Percentiles rank a stretch among this genome's conserved stretches.
Conservation (phyloP, 495 filamentous ascomycete species). For the Lepraria neglecta region DNA sequence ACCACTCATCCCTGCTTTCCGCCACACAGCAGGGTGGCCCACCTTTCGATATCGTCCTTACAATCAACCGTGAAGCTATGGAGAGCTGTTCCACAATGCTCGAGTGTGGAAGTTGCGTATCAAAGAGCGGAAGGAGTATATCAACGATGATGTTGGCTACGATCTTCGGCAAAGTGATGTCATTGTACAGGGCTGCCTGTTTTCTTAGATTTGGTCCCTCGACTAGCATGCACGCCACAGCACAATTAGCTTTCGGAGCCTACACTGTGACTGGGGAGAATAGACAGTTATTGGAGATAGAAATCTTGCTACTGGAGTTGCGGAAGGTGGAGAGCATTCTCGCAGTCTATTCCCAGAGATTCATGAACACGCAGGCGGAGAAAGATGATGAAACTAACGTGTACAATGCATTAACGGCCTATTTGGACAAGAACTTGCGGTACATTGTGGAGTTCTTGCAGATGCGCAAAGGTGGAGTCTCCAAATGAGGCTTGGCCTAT, state of each 20-base stretch:
- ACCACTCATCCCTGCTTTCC: constrained; percentile 36
- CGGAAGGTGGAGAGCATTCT: constrained; percentile 42
- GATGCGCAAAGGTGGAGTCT: constrained; percentile 12
- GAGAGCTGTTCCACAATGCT: constrained; percentile 44
- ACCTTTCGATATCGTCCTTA: constrained; percentile 41
- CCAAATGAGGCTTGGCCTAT: not conserved
- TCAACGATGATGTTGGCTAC: constrained; percentile 44
- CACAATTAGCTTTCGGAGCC: constrained; percentile 37
- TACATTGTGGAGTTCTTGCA: constrained; percentile 25
- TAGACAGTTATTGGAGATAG: constrained; percentile 39
- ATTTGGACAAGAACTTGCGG: constrained; percentile 38
- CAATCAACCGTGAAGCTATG: constrained; percentile 43
- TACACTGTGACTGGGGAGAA: constrained; percentile 42
- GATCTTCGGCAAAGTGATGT: constrained; percentile 44
- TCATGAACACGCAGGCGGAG: constrained; percentile 33
- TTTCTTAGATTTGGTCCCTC: constrained; percentile 30
- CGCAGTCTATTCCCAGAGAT: constrained; percentile 38
- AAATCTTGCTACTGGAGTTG: constrained; percentile 44
- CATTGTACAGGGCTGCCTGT: constrained; percentile 40
- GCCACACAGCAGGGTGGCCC: constrained; percentile 22
- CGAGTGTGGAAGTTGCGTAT: constrained; percentile 30
- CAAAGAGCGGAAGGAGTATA: constrained; percentile 35
- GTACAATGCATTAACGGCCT: constrained; percentile 39
- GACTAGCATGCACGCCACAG: constrained; percentile 29
- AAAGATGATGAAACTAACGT: constrained; percentile 35